Percentiles rank a stretch among this genome's conserved stretches.
phyloP scores from a whole-genome alignment of 192 early-diverging fungal genomes.

The Geranomyces michiganensis region DNA sequence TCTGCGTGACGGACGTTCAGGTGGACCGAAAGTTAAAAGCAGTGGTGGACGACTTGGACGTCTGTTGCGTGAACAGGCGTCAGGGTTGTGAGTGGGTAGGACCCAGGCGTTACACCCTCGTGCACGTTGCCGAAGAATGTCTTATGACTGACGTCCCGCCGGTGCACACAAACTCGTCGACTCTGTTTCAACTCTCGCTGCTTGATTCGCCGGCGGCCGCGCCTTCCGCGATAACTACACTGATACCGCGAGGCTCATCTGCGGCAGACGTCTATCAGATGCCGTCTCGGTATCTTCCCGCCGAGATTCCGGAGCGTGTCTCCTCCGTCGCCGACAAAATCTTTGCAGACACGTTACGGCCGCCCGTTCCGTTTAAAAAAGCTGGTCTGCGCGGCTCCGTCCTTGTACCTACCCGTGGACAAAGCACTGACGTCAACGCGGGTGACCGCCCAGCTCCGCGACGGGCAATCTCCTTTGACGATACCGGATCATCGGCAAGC shows the following conservation, averaged over 20 bases:
- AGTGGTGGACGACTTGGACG: conserved; percentile 34
- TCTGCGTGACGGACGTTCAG: conserved; percentile 10
- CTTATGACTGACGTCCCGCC: conserved; percentile 13
- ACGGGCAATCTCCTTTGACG: background rate
- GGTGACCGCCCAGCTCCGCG: background rate
- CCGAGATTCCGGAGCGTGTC: conserved; percentile 3
- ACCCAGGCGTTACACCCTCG: conserved; percentile 27
- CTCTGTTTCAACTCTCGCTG: conserved; percentile 26
- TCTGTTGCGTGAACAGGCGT: conserved; percentile 21
- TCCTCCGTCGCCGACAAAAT: conserved; percentile 1
- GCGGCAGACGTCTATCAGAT: background rate
- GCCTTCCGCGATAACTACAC: background rate
- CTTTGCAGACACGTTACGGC: background rate
- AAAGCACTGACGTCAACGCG: background rate
- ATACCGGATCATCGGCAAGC: background rate
- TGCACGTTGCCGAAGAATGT: conserved; percentile 38
- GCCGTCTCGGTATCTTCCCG: conserved; percentile 20
- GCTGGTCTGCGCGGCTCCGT: conserved; percentile 30
- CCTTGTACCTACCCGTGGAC: conserved; percentile 21
- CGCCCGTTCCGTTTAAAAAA: conserved; percentile 24
- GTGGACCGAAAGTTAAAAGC: conserved; percentile 26
- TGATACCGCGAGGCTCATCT: conserved; percentile 18
- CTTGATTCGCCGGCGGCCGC: conserved; percentile 3
- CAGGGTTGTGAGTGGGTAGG: conserved; percentile 39
- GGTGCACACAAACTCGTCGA: background rate